Percentiles rank a stretch among this genome's conserved stretches.
These are phyloP conservation scores for Withania somnifera DNA, from an alignment of 305 asterid genomes.

Conservation along the genomic window DNA sequence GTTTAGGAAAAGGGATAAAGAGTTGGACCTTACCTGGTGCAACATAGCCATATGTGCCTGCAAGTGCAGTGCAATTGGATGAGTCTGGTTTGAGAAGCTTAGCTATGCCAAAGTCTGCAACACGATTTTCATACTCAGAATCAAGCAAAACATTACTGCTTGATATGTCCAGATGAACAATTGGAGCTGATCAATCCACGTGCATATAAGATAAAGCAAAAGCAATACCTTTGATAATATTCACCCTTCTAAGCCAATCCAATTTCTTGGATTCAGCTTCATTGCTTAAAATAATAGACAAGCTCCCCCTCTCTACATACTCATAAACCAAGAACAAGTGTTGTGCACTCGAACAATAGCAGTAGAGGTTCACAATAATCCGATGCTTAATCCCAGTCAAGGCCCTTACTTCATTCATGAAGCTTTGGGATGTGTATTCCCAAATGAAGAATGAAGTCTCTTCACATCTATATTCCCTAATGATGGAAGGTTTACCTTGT, in stretches of 20 bases:
- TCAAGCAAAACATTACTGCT: constrained; percentile 25
- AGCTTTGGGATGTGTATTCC: not conserved
- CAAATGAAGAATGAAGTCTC: constrained; percentile 7
- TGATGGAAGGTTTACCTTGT: constrained; percentile 4
- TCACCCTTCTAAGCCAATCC: constrained; percentile 22
- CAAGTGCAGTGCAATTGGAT: constrained; percentile 15
- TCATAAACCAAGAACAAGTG: constrained; percentile 20
- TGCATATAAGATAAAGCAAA: constrained; percentile 21
- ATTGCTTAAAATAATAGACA: not conserved
- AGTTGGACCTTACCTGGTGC: constrained; percentile 12
- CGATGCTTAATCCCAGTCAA: constrained; percentile 14
- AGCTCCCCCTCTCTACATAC: constrained; percentile 15
- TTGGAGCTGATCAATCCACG: constrained; percentile 16
- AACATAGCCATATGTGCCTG: constrained; percentile 22
- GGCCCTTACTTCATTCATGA: constrained; percentile 8
- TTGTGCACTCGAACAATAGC: constrained; percentile 12
- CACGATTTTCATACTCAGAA: constrained; percentile 10
- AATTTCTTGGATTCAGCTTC: constrained; percentile 12
- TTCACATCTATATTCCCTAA: constrained; percentile 8
- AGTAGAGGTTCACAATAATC: constrained; percentile 21
- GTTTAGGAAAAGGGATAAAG: not conserved
- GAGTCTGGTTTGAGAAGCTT: constrained; percentile 19
- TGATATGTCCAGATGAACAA: constrained; percentile 29
- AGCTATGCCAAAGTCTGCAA: constrained; percentile 26
- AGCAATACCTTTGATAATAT: constrained; percentile 23